phyloP scores from a whole-genome alignment of 1,284 basidiomycete species.

The Lentinula novae-zelandiae region DNA sequence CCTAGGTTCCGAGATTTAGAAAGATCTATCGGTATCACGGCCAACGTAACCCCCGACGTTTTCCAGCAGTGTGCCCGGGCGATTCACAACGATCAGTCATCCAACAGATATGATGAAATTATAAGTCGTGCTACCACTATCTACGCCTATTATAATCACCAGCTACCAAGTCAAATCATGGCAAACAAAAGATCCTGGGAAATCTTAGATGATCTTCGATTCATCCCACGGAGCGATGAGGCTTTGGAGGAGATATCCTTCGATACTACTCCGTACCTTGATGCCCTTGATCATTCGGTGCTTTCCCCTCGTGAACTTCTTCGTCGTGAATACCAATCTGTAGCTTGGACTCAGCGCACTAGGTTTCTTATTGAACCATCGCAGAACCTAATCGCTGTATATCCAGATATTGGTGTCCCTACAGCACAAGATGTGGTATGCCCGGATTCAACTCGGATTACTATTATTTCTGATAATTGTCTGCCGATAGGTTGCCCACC shows the following conservation, averaged over 20 bases:
- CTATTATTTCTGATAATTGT: neutral
- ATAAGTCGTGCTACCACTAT: neutral
- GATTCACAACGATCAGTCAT: neutral
- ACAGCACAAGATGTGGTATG: slow-evolving; percentile 6
- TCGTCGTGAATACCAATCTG: neutral
- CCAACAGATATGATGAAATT: neutral
- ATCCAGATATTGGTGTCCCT: neutral
- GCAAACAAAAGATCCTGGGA: neutral
- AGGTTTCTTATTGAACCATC: neutral
- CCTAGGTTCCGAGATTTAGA: neutral
- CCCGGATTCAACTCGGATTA: neutral
- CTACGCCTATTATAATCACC: slow-evolving; percentile 1
- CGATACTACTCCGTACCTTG: neutral
- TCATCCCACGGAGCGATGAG: neutral
- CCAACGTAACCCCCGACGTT: neutral
- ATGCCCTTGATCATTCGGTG: neutral
- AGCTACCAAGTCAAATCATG: neutral
- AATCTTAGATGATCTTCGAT: neutral
- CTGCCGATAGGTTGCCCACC: neutral
- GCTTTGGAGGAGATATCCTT: neutral
- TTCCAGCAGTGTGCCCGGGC: slow-evolving; percentile 4
- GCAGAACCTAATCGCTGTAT: neutral
- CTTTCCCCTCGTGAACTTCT: neutral
- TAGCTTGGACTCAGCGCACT: slow-evolving; percentile 7
- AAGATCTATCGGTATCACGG: neutral